Evolutionary conservation across 2,329 filamentous ascomycete species (phyloP).

Genomic region (Aspergillus sp.): DNA sequence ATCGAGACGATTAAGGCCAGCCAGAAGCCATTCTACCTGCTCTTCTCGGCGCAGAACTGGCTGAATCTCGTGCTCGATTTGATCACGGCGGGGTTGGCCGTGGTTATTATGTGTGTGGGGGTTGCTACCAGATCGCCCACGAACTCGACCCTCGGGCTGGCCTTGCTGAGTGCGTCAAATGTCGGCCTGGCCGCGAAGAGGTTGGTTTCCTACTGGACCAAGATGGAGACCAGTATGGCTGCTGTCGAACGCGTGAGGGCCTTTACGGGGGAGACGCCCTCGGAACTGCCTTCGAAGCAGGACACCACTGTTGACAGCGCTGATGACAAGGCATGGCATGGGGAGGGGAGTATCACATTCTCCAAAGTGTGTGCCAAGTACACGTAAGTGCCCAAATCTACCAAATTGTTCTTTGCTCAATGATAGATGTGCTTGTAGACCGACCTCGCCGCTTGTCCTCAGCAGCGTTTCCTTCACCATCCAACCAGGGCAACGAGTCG

Average conservation of each 20-base stretch:
- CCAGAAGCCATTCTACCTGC: conserved; percentile 22
- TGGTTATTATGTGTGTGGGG: conserved; percentile 9
- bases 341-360: background rate
- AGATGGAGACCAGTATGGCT: conserved; percentile 1
- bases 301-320: background rate
- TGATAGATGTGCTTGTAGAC: no score
- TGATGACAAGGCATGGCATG: background rate
- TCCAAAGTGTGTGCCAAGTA: background rate
- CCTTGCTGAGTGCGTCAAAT: background rate
- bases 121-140: background rate
- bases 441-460: no score
- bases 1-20: conserved; percentile 11
- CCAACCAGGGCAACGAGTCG: no score
- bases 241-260: conserved; percentile 1
- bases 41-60: conserved; percentile 23
- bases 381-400: no score
- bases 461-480: no score
- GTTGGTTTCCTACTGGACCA: background rate
- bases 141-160: background rate
- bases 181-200: background rate
- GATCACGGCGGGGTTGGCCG: conserved; percentile 10
- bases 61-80: conserved; percentile 21
- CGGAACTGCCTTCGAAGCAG: background rate
- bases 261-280: background rate
- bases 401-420: no score